Evolutionary conservation across 2,329 filamentous ascomycete species (phyloP), one percentile per base, ranked within the genome.

Genomic region (Aspergillus fumigatiaffinis): DNA sequence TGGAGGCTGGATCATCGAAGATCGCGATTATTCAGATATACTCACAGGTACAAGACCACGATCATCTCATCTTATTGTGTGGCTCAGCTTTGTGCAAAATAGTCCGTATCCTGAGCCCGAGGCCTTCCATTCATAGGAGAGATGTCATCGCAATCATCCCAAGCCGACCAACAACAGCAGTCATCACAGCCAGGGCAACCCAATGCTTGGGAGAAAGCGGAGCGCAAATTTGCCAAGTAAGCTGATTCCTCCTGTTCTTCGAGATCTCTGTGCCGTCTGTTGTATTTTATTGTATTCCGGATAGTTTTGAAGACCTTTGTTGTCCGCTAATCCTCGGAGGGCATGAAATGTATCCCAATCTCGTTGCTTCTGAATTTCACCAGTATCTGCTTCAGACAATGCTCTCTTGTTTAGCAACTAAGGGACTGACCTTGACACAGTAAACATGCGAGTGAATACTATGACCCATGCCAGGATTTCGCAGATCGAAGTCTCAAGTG

Each of bases 381-480:
- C 9, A 38, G 32, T 17, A 50, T 51, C 55, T 44, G n/a, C 42
- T 25, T 20, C 26, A 38, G 7, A 6, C 21, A 20, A 21, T 29
- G 32, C 38, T 9, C 6, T 46, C 35, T 49, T 26, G 50, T 29
- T 35, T 35, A 35, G 2, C 32, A 35, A 35, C 32, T 38, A 28
- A 42, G 35, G 58, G 23, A 62, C 49, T 42, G 26, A 9, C 23
- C 29, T 29, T 41, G 54, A 21, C 52, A 32, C 41, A 96, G 93
- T 65, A 97, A 97, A 81, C 83, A 82, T 55, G 85, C 88, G 69
- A 96, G 92, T 80, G 87, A 97, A 73, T 97, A 89, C 77, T 91
- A 90, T 73, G 94, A 99, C 68, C 94, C 94, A 1, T 99, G 94
- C 75, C 93, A 97, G 73, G 93, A 96, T 68, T 91, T 91, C 4